Evolutionary conservation across 1,284 basidiomycete species (phyloP).

Genomic region (Cryptococcus jaspeensis): DNA sequence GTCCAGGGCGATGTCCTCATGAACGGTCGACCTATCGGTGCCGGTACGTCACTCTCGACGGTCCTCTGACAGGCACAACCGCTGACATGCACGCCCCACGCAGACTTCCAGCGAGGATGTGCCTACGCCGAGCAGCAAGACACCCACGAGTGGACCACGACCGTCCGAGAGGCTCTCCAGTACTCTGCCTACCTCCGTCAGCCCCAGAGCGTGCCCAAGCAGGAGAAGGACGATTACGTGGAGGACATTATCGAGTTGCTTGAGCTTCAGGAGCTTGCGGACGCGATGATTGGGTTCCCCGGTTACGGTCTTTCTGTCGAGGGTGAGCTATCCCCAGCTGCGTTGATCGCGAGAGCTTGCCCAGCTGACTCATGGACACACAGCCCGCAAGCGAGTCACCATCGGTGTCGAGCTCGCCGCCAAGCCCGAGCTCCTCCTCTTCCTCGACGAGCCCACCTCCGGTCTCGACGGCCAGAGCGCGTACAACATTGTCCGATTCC

Average conservation of each 20-base stretch:
- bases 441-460: conserved; percentile 59
- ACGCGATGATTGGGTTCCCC: conserved; percentile 54
- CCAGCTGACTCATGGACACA: conserved; percentile 5
- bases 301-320: conserved; percentile 57
- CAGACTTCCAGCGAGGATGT: conserved; percentile 55
- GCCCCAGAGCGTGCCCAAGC: conserved; percentile 53
- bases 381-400: conserved; percentile 60
- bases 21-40: conserved; percentile 57
- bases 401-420: conserved; percentile 63
- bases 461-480: conserved; percentile 61
- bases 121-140: conserved; percentile 75
- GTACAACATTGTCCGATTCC: conserved; percentile 57
- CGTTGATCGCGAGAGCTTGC: too few relatives aligned
- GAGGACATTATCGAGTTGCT: conserved; percentile 58
- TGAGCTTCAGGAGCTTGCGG: conserved; percentile 56
- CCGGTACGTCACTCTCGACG: not conserved
- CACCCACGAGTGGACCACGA: conserved; percentile 78
- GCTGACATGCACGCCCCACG: not conserved
- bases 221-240: conserved; percentile 57
- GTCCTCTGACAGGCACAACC: not conserved
- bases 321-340: too few relatives aligned
- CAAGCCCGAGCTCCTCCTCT: conserved; percentile 59
- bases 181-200: conserved; percentile 63
- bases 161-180: conserved; percentile 60
- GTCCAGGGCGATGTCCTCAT: conserved; percentile 54